A percentile compares a stretch with the other conserved stretches of the same genome.
Conservation (phyloP, 78 protist species). For the Dictyostelium brefeldianum region DNA sequence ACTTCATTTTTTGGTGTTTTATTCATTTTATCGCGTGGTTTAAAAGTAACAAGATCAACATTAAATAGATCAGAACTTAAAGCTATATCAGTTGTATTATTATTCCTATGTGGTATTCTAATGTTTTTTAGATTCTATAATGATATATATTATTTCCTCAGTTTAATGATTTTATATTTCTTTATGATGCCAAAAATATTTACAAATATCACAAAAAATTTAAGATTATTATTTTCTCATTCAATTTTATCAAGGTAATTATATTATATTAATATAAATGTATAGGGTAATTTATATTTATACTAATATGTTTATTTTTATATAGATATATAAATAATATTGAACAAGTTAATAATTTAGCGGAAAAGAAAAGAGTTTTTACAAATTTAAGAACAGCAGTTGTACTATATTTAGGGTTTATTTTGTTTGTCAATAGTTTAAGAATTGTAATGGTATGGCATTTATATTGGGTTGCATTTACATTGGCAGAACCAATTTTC, state of each 20-base stretch:
- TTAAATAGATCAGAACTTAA: constrained; percentile 22
- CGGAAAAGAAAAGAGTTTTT: constrained; percentile 43
- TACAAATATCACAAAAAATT: constrained; percentile 65
- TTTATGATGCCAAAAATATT: constrained; percentile 83
- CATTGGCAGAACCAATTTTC: constrained; percentile 51
- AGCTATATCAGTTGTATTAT: constrained; percentile 12
- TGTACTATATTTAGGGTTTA: constrained; percentile 69
- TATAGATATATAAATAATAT: constrained; percentile 1
- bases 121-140: constrained; percentile 74
- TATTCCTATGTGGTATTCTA: constrained; percentile 36
- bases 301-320: no score
- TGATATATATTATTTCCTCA: constrained; percentile 61
- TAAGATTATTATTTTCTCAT: constrained; percentile 34
- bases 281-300: neutral
- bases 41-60: constrained; percentile 41
- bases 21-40: constrained; percentile 52
- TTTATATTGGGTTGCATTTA: constrained; percentile 58
- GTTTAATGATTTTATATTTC: constrained; percentile 74
- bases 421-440: constrained; percentile 73
- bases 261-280: neutral
- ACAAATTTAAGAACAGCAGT: constrained; percentile 52
- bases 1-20: constrained; percentile 50
- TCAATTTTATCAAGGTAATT: constrained; percentile 30
- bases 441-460: constrained; percentile 72
- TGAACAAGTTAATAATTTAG: neutral